Evolutionary conservation across 495 filamentous ascomycete species (phyloP).

Genomic region (Tuber indicum): DNA sequence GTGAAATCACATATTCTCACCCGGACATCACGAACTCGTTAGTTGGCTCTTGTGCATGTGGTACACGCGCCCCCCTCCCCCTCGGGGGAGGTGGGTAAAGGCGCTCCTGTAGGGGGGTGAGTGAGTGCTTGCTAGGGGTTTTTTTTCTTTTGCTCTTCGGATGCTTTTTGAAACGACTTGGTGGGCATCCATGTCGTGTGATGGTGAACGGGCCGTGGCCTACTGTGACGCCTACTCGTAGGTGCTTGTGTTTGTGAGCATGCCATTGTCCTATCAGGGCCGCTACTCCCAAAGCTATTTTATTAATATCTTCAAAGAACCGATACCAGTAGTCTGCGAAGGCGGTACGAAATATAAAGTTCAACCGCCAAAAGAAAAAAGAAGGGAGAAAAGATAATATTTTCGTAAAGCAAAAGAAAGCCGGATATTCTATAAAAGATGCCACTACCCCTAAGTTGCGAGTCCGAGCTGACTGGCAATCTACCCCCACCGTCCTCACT

Average conservation of each 20-base stretch:
- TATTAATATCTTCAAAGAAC: background rate
- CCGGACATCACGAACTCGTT: background rate
- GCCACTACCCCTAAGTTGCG: background rate
- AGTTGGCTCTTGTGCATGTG: background rate
- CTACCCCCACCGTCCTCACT: background rate
- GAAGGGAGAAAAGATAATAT: conserved; percentile 1
- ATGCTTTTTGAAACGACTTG: too few relatives aligned
- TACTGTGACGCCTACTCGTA: background rate
- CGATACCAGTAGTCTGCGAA: background rate
- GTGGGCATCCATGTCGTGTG: too few relatives aligned
- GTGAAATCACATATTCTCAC: background rate
- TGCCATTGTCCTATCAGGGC: background rate
- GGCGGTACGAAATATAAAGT: background rate
- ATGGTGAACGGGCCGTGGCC: background rate
- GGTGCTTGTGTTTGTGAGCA: background rate
- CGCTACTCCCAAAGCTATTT: background rate
- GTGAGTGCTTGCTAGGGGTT: background rate
- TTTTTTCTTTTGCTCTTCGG: background rate
- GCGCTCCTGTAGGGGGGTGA: background rate
- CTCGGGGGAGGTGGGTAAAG: background rate
- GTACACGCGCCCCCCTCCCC: background rate
- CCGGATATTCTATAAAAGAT: background rate
- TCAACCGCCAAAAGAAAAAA: background rate
- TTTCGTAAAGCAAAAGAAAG: conserved; percentile 1
- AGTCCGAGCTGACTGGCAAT: background rate